Base-by-base conservation (phyloP, 192 early-diverging fungal genomes). In the Geosiphon pyriformis region DNA sequence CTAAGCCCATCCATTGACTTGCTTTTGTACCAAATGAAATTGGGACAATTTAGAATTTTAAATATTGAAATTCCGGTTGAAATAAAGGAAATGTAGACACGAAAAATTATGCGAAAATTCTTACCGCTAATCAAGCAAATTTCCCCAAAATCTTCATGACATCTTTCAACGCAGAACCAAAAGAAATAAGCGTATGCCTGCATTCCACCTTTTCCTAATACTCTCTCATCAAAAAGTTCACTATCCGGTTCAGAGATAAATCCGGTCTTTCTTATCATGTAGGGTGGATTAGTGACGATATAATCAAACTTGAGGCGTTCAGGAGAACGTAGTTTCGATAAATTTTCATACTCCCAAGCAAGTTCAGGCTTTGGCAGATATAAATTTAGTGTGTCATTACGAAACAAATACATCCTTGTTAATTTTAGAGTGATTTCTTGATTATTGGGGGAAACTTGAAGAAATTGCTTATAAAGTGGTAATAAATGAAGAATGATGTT, bases 241-340 rank as follows among this genome's bases (percentile, higher is more conserved):
- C 71, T 65, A 31, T 84, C 82, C 1, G 82, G 80, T 4, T 74
- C 72, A 2, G 78, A 72, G 20, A 82, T 77, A 25, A 79, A 82
- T 1, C 82, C 82, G 0, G 80, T 84, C 48, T 82, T 82, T 50
- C 82, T 69, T 20, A 82, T 84, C 78, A 84, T 81, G 55, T 85
- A 85, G 4, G 83, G 83, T 15, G 83, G 83, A 58, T 85, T 85
- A 31, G 83, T 85, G 17, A 83, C 83, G 46, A 85, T 78, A 56
- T 74, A 85, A 48, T 81, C 74, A 51, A 85, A 81, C 42, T 72
- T 76, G 17, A 82, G 69, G n/a, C 35, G 23, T 7, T 50, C 48
- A 0, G 80, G 72, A 34, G 80, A 70, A 3, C 83, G 68, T 7
- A 85, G 58, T 55, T 48, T 42, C 12, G 50, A 17, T 25, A 85